Evolutionary conservation across 495 filamentous ascomycete genomes (phyloP).

Genomic region (Penicillium pancosmium): DNA sequence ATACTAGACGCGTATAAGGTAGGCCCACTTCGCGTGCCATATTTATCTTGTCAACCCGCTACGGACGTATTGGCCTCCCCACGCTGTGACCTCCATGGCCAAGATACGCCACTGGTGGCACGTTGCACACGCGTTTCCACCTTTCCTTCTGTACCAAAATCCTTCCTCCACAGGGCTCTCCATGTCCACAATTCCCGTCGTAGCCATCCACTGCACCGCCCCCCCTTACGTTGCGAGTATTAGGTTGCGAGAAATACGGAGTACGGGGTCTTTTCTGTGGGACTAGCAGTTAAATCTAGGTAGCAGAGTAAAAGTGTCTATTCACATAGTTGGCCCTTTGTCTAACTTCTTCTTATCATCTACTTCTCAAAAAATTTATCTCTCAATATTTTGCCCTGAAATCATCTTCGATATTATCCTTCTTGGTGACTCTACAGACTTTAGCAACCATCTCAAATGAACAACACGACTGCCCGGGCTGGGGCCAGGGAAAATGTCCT

Average conservation of each 20-base stretch:
- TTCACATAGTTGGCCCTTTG: not conserved
- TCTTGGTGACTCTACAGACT: not conserved
- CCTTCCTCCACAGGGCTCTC: not conserved
- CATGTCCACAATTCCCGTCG: not conserved
- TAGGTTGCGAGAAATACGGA: slow-evolving; percentile 3
- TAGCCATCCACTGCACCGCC: slow-evolving; percentile 12
- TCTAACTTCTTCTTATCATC: not conserved
- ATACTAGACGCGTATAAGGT: slow-evolving; percentile 5
- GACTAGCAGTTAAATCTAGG: slow-evolving; percentile 6
- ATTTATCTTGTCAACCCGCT: slow-evolving; percentile 2
- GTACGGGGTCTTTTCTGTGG: slow-evolving; percentile 7
- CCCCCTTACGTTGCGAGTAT: slow-evolving; percentile 7
- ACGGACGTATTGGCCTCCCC: not conserved
- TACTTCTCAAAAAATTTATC: not conserved
- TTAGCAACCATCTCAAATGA: slow-evolving; percentile 5
- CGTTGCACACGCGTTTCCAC: not conserved
- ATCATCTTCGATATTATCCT: not conserved
- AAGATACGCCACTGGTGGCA: not conserved
- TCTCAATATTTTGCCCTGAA: not conserved
- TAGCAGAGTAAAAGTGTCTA: slow-evolving; percentile 13
- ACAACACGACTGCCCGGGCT: slow-evolving; percentile 8
- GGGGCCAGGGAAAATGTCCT: slow-evolving; percentile 50
- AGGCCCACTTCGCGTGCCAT: slow-evolving; percentile 4
- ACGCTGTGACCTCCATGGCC: not conserved
- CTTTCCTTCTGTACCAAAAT: not conserved